Base-by-base conservation (phyloP, 306 rosid species). In the Pterocarpus macrocarpus region DNA sequence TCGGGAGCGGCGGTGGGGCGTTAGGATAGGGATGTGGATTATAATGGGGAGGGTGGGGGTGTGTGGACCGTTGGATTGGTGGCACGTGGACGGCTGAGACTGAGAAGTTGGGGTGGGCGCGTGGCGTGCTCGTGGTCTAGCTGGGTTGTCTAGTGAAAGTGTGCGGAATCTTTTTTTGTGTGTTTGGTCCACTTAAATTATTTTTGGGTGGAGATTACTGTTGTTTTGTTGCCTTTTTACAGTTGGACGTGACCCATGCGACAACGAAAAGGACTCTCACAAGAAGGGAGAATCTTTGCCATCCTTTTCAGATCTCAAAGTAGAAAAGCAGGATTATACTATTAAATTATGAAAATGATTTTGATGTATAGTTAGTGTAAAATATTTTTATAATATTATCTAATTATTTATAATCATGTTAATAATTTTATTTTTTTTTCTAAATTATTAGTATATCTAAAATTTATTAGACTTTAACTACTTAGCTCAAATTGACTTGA, bases 51-150 rank as follows among this genome's bases (percentile, higher is more conserved):
- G 72, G 7, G 2, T 59, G 35, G 73, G 64, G 28, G 8, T 0
- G 76, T 38, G 64, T 36, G 53, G 7, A 0, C 88, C 95, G 68
- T 89, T 76, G 78, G 91, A 90, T 88, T 12, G 0, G 2, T 5
- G 30, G 8, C 17, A 89, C 69, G 78, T 88, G 94, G 94, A 80
- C 58, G 90, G 90, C 8, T 0, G 2, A 17, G 86, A 89, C 81
- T 28, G 12, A 75, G 13, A 32, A 32, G 0, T 3, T 11, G 68
- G 70, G 0, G 0, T 1, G 80, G 87, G 94, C 92, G 97, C 91
- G 98, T 94, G 98, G 89, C 87, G 1, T 1, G 69, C 96, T 86
- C 89, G 88, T 90, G 96, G 83, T 75, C 47, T 62, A 4, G 45
- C 16, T 78, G 63, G 81, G 66, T 38, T 74, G 41, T 5, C 30